Base-by-base conservation (phyloP, 257 asterid species). In the Datura wrightii region DNA sequence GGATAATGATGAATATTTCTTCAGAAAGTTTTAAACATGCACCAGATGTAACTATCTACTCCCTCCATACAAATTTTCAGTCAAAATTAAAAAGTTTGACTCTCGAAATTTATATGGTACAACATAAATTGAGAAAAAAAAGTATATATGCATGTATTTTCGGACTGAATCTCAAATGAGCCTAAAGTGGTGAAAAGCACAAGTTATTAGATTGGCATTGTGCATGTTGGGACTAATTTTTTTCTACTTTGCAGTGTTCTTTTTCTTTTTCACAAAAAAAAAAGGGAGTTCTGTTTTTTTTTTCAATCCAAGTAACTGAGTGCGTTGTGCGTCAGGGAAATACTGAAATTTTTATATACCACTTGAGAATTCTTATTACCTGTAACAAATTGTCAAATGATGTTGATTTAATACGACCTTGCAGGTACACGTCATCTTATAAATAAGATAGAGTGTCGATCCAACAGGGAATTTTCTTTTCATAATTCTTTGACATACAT, bases 1-100 rank as follows among this genome's bases (percentile, higher is more conserved):
- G 53, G 34, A 39, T 69, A 69, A 19, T 69, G 53, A 16, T 69
- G 79, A 69, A 41, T 41, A 69, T 41, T 69, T 69, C 79, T 69
- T 69, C 54, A 39, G 14, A 16, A 69, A 16, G 52, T 41, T 16
- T 41, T 69, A 69, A 69, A 41, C 13, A 16, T 14, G 76, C 76
- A 66, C 41, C 42, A 63, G 39, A 63, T 63, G 42, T 63, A 13
- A 34, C 71, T 42, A 34, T 63, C 42, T 5, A 8, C 36, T 59
- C 14, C 66, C 37, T 59, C 65, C 36, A 5, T 3, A 13, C 36
- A 2, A 46, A 44, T 44, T 44, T 5, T 9, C 8, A 44, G 7
- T 60, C 31, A 24, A 24, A 24, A 24, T 24, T 24, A 24, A 24
- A 24, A 24, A 24, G 1, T 24, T 24, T 24, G 39, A 60, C 69